Evolutionary conservation across 257 asterid genomes (phyloP), one percentile per base, ranked within the genome.

Genomic region (Fraxinus cuspidata): DNA sequence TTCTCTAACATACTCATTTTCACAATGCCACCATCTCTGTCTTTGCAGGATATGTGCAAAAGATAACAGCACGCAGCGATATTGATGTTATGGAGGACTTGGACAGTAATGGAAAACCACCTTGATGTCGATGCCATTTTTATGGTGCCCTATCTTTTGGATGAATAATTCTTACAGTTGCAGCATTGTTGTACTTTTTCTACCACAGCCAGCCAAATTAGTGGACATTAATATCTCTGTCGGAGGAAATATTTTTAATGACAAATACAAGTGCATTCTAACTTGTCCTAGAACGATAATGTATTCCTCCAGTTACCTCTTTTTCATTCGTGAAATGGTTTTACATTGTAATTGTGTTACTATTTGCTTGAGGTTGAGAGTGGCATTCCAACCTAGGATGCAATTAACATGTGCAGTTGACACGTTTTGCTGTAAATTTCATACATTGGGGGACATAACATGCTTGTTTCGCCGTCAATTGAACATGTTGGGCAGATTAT

Each of bases 31-130:
- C 19, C 47, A 2, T 51, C 31, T 31, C 58, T 72, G n/a, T 11
- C 29, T 73, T 79, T 79, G 78, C 98, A 94, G 99, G 98, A 82
- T 92, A 88, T 80, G 98, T 91, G 82, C 97, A 92, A 84, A 94
- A 94, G 91, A 88, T 92, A 81, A 94, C 99, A 11, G 85, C 90
- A 51, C 96, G 96, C 49, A 75, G 35, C 7, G 90, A 92, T 84
- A 94, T 92, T 72, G 89, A 89, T 51, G 92, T 94, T 82, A 91
- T 94, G 99, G 97, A 89, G 80, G 97, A 91, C 85, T 83, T 94
- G 90, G 96, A 94, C 35, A 1, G 34, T 63, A 86, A 92, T 34
- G 90, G 85, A 74, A 86, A 90, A 73, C 89, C 92, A 66, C 78
- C 89, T 76, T 94, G 89, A 87, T 72, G 40, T 70, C 56, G 58